Conservation (phyloP, 2,329 filamentous ascomycete genomes). For the Alternaria longipes region DNA sequence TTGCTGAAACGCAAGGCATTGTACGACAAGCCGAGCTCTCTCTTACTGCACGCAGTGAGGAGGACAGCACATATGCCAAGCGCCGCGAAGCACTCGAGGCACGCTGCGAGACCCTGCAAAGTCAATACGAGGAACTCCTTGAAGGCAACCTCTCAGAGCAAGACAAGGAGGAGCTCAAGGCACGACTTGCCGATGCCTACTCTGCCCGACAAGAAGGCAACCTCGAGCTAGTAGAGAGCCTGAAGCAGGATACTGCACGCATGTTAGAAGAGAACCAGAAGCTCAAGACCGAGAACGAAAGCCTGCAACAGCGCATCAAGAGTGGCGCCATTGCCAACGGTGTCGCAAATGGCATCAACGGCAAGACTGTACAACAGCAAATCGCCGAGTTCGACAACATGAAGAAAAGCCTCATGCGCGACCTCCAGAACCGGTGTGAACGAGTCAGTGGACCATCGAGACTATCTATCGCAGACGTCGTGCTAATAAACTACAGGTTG, state of each 20-base stretch:
- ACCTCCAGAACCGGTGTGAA: constrained; percentile 97
- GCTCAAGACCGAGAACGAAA: constrained; percentile 81
- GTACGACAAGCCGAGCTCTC: constrained; percentile 92
- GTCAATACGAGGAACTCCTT: constrained; percentile 84
- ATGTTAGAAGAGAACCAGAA: constrained; percentile 84
- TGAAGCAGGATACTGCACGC: constrained; percentile 77
- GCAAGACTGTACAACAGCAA: constrained; percentile 95
- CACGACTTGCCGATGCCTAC: constrained; percentile 79
- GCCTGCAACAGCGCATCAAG: constrained; percentile 78
- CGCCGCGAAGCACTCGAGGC: constrained; percentile 79
- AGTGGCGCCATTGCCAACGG: constrained; percentile 69
- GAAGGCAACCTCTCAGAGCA: constrained; percentile 78
- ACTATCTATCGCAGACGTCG: constrained; percentile 10
- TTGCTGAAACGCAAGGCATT: constrained; percentile 90
- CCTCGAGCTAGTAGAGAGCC: constrained; percentile 75
- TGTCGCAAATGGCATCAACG: constrained; percentile 66
- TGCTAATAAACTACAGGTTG: constrained; percentile 61
- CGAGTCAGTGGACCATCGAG: constrained; percentile 62
- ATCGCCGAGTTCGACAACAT: constrained; percentile 98
- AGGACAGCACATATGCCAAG: constrained; percentile 68
- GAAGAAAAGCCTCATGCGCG: constrained; percentile 99
- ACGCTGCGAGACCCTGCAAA: constrained; percentile 76
- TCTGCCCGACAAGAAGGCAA: constrained; percentile 77
- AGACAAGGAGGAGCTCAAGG: constrained; percentile 86
- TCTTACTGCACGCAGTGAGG: constrained; percentile 73